Base-by-base conservation (phyloP, 768 basidiomycete species). In the Mycena maculata region DNA sequence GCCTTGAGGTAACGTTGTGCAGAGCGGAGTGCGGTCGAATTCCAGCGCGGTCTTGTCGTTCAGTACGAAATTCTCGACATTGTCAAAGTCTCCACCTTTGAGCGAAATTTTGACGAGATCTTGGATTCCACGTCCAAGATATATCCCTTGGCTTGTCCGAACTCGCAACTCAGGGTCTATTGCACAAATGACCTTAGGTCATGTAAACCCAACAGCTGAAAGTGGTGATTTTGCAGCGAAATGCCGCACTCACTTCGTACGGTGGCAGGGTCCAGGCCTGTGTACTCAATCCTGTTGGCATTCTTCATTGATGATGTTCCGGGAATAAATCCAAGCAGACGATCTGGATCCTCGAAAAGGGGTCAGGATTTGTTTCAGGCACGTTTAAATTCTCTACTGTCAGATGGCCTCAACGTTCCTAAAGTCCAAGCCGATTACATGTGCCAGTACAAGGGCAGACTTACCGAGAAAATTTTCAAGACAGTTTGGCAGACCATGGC, bases 381-480 rank as follows among this genome's bases (percentile, higher is more conserved):
- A 0, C 58, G 72, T 0, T 73, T 81, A 1, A 67, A 70, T 1
- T 79, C 79, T 0, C 38, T 78, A 18, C 22, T 66, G 0, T 31
- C 49, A 0, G 64, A 73, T 1, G 80, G 80, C 0, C 67, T 81
- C 1, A 73, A 76, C 2, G 20, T 74, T 1, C 75, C 69, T 0
- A 50, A 56, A 0, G 67, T 81, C 2, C 47, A 54, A 18, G 75
- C 78, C 2, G 71, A 77, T 10, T 81, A 82, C 41, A 75, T 81
- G n/a, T 65, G 72, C 2, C 72, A 69, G 0, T 81, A 80, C 50
- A 73, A 73, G 12, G 75, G 75, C 0, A 33, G 71, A 0, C 74
- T 82, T 0, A 75, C 81, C 10, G 77, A 66, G 3, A 67, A 73
- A 2, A 74, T 77, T 49, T 79, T 78, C 63, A 72, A 75, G 12